Percentiles rank a stretch among this genome's conserved stretches.
These are phyloP conservation scores for Parascedosporium putredinis DNA, from an alignment of 2,329 filamentous ascomycete genomes.

Conservation along the genomic window DNA sequence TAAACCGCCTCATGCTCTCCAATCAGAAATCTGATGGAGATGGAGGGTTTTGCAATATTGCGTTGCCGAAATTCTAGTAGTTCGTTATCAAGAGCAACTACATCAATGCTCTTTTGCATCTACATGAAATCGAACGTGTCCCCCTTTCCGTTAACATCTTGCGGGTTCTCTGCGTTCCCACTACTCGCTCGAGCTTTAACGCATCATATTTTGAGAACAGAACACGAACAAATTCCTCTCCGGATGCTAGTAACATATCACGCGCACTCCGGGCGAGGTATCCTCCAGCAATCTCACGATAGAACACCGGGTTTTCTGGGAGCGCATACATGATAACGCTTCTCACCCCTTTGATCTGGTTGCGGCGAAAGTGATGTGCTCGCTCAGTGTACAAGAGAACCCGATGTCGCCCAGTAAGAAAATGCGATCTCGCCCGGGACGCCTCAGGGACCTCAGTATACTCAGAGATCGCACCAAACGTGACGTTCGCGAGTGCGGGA, in stretches of 20 bases:
- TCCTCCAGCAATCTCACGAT: conserved; percentile 62
- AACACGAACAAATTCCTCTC: conserved; percentile 47
- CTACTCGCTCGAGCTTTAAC: conserved; percentile 78
- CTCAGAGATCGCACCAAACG: conserved; percentile 78
- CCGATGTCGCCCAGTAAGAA: conserved; percentile 70
- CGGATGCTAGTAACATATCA: conserved; percentile 42
- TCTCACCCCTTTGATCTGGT: conserved; percentile 69
- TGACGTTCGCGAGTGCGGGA: conserved; percentile 37
- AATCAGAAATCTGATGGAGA: no score
- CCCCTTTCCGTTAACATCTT: conserved; percentile 75
- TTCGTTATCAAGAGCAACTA: no score
- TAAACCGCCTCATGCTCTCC: no score
- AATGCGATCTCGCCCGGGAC: conserved; percentile 76
- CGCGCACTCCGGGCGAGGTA: conserved; percentile 53
- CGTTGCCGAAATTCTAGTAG: no score
- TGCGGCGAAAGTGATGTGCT: conserved; percentile 93
- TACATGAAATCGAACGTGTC: conserved; percentile 96
- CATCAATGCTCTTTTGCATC: conserved; percentile 7
- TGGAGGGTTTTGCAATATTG: no score
- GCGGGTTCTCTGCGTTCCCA: conserved; percentile 68
- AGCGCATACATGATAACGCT: conserved; percentile 81
- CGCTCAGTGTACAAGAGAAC: conserved; percentile 87
- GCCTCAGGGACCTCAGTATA: conserved; percentile 73
- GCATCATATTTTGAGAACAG: conserved; percentile 86
- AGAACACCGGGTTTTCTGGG: conserved; percentile 80